Evolutionary conservation across 2,329 filamentous ascomycete species (phyloP).

Genomic region (Hirsutella thompsonii): DNA sequence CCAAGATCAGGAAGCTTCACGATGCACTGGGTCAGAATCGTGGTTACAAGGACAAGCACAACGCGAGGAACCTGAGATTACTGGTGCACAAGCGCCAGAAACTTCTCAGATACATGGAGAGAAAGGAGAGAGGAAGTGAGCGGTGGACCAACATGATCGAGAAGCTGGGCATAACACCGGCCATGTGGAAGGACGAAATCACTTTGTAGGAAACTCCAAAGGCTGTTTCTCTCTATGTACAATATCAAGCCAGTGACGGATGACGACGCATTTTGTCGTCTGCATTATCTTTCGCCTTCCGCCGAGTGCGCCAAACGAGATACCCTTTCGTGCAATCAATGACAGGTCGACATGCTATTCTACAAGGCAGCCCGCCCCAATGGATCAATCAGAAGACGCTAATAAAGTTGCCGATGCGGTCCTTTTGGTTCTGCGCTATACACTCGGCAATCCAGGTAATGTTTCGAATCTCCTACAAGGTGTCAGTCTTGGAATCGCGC

Average conservation of each 20-base stretch:
- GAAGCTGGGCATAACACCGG: constrained; percentile 74
- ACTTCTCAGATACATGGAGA: constrained; percentile 72
- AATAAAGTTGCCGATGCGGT: constrained; percentile 97
- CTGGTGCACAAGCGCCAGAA: constrained; percentile 85
- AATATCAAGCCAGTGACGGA: constrained; percentile 24
- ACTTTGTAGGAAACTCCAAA: constrained; percentile 23
- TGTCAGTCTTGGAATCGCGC: background rate
- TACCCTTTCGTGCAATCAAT: constrained; percentile 2
- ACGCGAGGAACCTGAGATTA: constrained; percentile 78
- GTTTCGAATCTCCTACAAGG: constrained; percentile 82
- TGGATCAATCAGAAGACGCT: constrained; percentile 64
- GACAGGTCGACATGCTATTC: background rate
- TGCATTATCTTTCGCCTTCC: constrained; percentile 8
- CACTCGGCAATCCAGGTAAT: constrained; percentile 99
- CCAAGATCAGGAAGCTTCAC: constrained; percentile 78
- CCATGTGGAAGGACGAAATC: constrained; percentile 87
- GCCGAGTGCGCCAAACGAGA: constrained; percentile 18
- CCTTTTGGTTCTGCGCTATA: constrained; percentile 99
- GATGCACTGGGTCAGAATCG: constrained; percentile 53
- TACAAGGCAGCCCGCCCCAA: background rate
- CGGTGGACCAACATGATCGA: constrained; percentile 80
- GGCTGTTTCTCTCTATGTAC: constrained; percentile 36
- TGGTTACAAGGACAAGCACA: constrained; percentile 79
- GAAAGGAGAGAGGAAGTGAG: constrained; percentile 80
- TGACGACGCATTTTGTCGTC: constrained; percentile 6